A percentile compares a stretch with the other conserved stretches of the same genome.
Evolutionary conservation across 2,329 filamentous ascomycete species (phyloP).

Genomic region (Chaetoscypha palmicola): DNA sequence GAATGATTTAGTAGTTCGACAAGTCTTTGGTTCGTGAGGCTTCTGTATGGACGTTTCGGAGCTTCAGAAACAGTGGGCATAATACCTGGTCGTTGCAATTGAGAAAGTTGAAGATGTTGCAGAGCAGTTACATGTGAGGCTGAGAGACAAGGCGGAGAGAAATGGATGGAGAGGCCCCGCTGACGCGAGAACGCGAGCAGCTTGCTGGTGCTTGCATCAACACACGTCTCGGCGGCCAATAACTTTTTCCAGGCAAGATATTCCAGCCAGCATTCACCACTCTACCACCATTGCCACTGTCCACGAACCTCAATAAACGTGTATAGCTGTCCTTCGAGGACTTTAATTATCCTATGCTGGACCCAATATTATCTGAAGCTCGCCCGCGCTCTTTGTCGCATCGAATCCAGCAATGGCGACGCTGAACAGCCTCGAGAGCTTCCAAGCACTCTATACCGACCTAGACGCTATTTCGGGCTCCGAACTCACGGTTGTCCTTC

Average conservation of each 20-base stretch:
- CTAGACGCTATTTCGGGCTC: constrained; percentile 69
- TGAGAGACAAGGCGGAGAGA: neutral
- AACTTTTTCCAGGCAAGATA: constrained; percentile 3
- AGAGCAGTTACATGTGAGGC: too few species aligned
- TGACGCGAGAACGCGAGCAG: constrained; percentile 1
- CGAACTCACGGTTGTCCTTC: constrained; percentile 50
- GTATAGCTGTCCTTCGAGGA: constrained; percentile 8
- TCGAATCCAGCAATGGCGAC: constrained; percentile 54
- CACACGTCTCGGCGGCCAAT: constrained; percentile 1
- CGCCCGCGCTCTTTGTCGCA: constrained; percentile 19
- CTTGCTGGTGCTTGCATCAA: constrained; percentile 2
- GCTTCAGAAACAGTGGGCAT: too few species aligned
- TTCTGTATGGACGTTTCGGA: too few species aligned
- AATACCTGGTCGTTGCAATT: too few species aligned
- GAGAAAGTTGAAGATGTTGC: too few species aligned
- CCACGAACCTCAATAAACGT: too few species aligned
- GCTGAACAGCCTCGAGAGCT: constrained; percentile 63
- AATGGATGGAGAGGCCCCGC: neutral
- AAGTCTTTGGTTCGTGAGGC: too few species aligned
- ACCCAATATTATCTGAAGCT: constrained; percentile 2
- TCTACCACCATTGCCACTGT: too few species aligned
- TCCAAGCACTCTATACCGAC: constrained; percentile 81
- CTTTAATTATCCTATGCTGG: constrained; percentile 14
- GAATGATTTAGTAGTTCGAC: too few species aligned
- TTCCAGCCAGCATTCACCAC: too few species aligned